Base-by-base conservation (phyloP, 176 grass and related monocot species). In the Oryza glaberrima region DNA sequence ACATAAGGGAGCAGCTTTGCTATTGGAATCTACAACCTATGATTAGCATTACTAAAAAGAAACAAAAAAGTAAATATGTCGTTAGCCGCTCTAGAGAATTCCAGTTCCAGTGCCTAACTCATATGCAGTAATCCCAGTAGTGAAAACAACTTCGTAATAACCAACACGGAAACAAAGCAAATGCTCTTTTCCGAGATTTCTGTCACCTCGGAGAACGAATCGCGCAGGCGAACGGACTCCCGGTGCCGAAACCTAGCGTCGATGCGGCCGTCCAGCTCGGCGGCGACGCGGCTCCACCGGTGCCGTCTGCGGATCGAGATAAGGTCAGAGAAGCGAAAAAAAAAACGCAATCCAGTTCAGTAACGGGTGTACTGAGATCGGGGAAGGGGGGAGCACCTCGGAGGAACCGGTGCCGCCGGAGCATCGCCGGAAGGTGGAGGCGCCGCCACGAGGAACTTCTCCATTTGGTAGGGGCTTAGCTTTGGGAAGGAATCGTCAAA, bases 211-310 rank as follows among this genome's bases (percentile, higher is more conserved):
- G 85, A 41, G 36, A 85, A 87, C 0, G 93, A 95, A 86, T 95
- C 72, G 40, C 94, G 68, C 67, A 95, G 91, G n/a, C 90, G 89
- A 34, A 85, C 87, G 67, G 88, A 92, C 20, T 92, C 76, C 65
- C 83, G 51, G 76, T 90, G 91, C 56, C 81, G 87, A 67, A 86
- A 94, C 40, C 81, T 78, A 71, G 86, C 65, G 75, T 87, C 81
- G 9, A 92, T 65, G 32, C 70, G 87, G 56, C 93, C 96, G 70
- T 98, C 91, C 48, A 98, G 38, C 86, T 98, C 96, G 34, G 54
- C 77, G 43, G 85, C 82, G 74, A 79, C 85, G 73, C 87, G 93
- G 49, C 75, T 85, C 96, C 96, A 98, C 73, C 48, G 61, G 67
- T 81, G 71, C 73, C 73, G 61, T 76, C 84, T 81, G 13, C 74